Conservation (phyloP, 106 monocot genomes). For the Narthecium ossifragum region DNA sequence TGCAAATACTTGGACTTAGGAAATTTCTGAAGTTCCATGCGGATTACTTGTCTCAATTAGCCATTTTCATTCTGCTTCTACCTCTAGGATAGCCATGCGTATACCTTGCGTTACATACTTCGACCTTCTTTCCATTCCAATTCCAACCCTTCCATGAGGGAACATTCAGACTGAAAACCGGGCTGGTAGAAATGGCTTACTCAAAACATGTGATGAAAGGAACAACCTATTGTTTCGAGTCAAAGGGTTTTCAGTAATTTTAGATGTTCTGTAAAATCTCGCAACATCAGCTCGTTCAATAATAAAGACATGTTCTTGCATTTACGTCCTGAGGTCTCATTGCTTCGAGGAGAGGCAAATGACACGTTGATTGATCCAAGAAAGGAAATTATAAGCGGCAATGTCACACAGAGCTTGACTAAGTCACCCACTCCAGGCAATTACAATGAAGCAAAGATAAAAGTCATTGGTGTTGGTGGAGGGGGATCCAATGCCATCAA, state of each 20-base stretch:
- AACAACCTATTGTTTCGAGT: not conserved
- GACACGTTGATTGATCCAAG: conserved; percentile 9
- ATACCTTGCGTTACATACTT: conserved; percentile 2
- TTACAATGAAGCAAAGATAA: conserved; percentile 80
- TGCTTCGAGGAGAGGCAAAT: conserved; percentile 61
- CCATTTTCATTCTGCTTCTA: no score
- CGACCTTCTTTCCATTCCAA: conserved; percentile 5
- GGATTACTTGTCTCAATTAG: no score
- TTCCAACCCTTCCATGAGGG: conserved; percentile 12
- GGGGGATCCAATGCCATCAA: conserved; percentile 98
- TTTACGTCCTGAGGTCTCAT: conserved; percentile 72
- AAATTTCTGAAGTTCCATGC: no score
- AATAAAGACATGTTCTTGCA: conserved; percentile 73
- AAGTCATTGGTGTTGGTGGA: conserved; percentile 95
- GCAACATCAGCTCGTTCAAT: conserved; percentile 18
- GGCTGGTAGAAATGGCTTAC: not conserved
- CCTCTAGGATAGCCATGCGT: conserved; percentile 13
- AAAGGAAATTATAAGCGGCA: conserved; percentile 2
- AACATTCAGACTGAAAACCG: conserved; percentile 7
- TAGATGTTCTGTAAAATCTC: conserved; percentile 31
- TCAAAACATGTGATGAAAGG: conserved; percentile 7
- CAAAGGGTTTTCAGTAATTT: conserved; percentile 1
- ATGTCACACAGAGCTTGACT: conserved; percentile 6
- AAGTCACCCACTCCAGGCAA: conserved; percentile 19
- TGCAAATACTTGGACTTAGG: no score